Conservation (phyloP, 768 basidiomycete species). For the Dacryopinax spathularia region DNA sequence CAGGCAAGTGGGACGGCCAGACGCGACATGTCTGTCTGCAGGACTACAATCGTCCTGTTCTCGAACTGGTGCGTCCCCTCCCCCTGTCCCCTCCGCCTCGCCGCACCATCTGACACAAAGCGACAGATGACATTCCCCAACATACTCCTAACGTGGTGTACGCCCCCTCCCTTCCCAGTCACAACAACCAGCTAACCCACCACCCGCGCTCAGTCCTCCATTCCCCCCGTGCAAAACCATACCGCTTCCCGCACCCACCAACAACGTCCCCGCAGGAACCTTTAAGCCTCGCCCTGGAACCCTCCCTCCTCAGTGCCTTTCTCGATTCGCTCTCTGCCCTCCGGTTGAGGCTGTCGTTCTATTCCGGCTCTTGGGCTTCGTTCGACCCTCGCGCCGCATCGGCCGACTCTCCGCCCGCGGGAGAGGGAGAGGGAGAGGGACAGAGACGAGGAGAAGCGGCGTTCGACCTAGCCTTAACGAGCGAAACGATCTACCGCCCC, state of each 20-base stretch:
- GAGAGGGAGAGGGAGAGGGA: slow-evolving; percentile 15
- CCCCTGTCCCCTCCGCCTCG: slow-evolving; percentile 57
- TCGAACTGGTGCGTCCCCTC: background rate
- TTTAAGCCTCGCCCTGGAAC: slow-evolving; percentile 39
- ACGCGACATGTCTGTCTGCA: slow-evolving; percentile 55
- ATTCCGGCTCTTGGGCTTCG: slow-evolving; percentile 64
- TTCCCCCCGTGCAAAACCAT: background rate
- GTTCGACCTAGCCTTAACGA: slow-evolving; percentile 69
- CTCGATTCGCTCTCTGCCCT: slow-evolving; percentile 37
- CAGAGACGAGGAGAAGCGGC: too few relatives aligned
- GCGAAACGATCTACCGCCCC: slow-evolving; percentile 80
- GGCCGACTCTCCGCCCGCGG: slow-evolving; percentile 11
- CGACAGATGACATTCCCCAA: background rate
- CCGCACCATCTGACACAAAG: background rate
- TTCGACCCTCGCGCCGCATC: slow-evolving; percentile 25
- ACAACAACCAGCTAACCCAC: background rate
- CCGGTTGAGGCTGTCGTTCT: slow-evolving; percentile 55
- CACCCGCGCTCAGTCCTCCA: background rate
- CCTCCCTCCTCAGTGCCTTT: slow-evolving; percentile 53
- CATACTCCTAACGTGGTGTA: background rate
- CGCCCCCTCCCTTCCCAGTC: background rate
- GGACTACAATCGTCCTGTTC: slow-evolving; percentile 55
- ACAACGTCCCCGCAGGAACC: slow-evolving; percentile 13
- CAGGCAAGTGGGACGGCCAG: background rate
- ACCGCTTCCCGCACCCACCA: background rate